phyloP scores from a whole-genome alignment of 352 stramenopile species.

The Phytophthora macrochlamydospora region DNA sequence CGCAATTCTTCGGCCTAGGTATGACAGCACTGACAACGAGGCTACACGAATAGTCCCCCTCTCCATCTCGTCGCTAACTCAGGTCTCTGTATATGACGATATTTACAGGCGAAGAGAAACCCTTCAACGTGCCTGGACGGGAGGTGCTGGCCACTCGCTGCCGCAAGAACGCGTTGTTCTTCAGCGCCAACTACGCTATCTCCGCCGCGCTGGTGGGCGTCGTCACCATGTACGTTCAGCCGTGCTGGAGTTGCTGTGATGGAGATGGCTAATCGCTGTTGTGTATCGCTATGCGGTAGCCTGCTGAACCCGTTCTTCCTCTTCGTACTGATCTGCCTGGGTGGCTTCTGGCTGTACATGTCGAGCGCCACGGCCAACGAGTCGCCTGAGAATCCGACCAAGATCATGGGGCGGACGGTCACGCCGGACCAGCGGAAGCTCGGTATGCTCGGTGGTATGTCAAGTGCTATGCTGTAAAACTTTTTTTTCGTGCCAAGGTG shows the following conservation, averaged over 20 bases:
- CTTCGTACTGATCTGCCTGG: conserved; percentile 86
- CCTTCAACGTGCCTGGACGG: conserved; percentile 78
- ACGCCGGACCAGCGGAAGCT: conserved; percentile 82
- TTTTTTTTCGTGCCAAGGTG: not conserved
- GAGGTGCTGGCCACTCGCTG: conserved; percentile 65
- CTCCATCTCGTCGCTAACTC: not conserved
- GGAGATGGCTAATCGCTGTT: conserved; percentile 8
- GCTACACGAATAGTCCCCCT: not conserved
- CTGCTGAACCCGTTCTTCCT: conserved; percentile 88
- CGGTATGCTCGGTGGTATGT: conserved; percentile 76
- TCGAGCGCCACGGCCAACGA: conserved; percentile 73
- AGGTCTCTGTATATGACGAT: no score
- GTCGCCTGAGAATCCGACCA: conserved; percentile 72
- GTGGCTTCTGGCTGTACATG: conserved; percentile 82
- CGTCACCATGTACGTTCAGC: conserved; percentile 73
- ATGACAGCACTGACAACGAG: conserved; percentile 1
- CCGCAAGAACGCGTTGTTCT: conserved; percentile 85
- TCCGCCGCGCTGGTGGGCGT: conserved; percentile 76
- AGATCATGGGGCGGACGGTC: conserved; percentile 72
- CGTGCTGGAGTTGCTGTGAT: not conserved
- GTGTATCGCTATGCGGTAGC: conserved; percentile 32
- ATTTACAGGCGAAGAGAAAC: conserved; percentile 75
- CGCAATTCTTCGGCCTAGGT: conserved; percentile 85
- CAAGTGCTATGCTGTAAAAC: not conserved
- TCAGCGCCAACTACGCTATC: conserved; percentile 86